These are phyloP conservation scores for Moricandia moricandioides DNA, from an alignment of 345 rosid genomes.

Conservation along the genomic window DNA sequence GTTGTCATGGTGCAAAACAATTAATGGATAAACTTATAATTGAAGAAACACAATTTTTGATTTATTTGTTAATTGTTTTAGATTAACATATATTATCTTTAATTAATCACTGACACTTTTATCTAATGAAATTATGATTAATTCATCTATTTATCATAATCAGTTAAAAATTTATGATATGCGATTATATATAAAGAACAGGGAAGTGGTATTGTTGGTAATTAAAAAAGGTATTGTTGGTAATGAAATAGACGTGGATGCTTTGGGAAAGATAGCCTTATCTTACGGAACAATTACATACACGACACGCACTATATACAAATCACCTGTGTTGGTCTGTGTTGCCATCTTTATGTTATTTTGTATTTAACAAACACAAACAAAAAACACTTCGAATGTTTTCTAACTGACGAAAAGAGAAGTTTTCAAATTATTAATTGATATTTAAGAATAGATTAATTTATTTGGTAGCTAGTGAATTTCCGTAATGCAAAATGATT, in stretches of 20 bases:
- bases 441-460: background rate
- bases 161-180: background rate
- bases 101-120: background rate
- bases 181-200: background rate
- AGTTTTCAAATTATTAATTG: background rate
- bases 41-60: background rate
- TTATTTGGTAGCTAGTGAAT: background rate
- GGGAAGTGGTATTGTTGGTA: constrained; percentile 29
- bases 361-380: background rate
- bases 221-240: constrained; percentile 10
- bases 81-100: background rate
- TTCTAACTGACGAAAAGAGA: background rate
- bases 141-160: background rate
- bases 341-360: constrained; percentile 30
- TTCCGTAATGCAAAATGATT: constrained; percentile 8
- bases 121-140: background rate
- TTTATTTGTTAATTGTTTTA: background rate
- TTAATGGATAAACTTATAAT: background rate
- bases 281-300: constrained; percentile 27
- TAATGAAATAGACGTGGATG: constrained; percentile 28
- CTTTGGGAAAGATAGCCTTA: constrained; percentile 30
- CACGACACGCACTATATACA: constrained; percentile 37
- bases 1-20: background rate
- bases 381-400: background rate
- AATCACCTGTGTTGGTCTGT: constrained; percentile 37